Evolutionary conservation across 2,329 filamentous ascomycete genomes (phyloP), one percentile per base, ranked within the genome.

Genomic region (Capronia americana): DNA sequence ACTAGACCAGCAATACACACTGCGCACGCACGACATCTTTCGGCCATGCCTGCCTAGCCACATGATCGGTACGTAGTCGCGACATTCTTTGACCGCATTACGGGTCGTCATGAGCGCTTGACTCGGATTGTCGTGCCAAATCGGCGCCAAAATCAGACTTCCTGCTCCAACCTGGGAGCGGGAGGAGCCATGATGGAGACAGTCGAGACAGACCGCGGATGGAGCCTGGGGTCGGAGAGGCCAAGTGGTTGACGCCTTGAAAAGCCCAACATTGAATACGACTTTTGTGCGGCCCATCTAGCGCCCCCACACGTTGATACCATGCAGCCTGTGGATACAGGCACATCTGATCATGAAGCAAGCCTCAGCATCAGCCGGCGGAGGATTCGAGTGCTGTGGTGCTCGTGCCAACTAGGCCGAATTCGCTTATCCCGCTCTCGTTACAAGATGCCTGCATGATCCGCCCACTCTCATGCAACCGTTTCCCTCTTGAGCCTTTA

Each of bases 361-460:
- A 53, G 58, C 58, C 58, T 61, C 58, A 61, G 30, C 58, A 61
- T 53, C 58, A 61, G 58, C 58, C 58, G 12, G 24, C 28, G 26
- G 30, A 24, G 30, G 20, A 26, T 53, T 34, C 8, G 46, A 14
- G 30, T 61, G 14, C 46, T 50, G 28, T 26, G 53, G 44, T 10
- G 46, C 50, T 57, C 60, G 58, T 68, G 44, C 59, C 26, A 50
- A 56, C 62, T 63, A 63, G 63, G 38, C 38, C 51, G 60, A 30
- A 44, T 30, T 64, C 53, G 55, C 57, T 46, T 64, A 26, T 58
- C 46, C 57, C 51, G 48, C 57, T 30, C 56, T 60, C 60, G 60
- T 67, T 64, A 64, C 54, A 68, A 58, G 62, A 63, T 70, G 60
- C 59, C 59, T 68, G 61, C 63, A 65, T 62, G 63, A 57, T 60